phyloP scores from a whole-genome alignment of 1,284 basidiomycete species.

The Rhodotorula sp. region DNA sequence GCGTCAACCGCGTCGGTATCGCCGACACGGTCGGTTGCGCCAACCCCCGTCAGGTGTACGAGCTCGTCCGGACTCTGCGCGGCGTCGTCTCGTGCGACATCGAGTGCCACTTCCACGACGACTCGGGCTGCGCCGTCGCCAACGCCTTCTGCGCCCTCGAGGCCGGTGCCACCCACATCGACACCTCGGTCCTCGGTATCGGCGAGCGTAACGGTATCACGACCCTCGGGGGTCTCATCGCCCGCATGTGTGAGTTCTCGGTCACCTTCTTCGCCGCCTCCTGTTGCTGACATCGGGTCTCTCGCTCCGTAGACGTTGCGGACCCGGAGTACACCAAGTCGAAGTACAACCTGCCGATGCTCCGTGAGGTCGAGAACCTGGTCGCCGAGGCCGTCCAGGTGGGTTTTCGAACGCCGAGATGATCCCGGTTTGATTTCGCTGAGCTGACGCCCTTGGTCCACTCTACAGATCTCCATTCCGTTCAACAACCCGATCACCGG shows the following conservation, averaged over 20 bases:
- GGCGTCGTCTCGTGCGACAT: constrained; percentile 97
- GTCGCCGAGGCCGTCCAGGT: constrained; percentile 94
- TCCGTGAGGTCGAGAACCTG: constrained; percentile 97
- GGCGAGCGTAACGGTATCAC: constrained; percentile 99
- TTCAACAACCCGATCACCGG: constrained; percentile 89
- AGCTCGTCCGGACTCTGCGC: constrained; percentile 91
- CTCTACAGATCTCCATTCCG: constrained; percentile 72
- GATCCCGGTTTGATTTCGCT: neutral
- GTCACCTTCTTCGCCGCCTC: neutral
- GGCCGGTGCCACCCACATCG: constrained; percentile 98
- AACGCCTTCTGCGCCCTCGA: constrained; percentile 98
- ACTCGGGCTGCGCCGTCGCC: constrained; percentile 90
- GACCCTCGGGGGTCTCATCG: constrained; percentile 92
- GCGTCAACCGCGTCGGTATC: constrained; percentile 98
- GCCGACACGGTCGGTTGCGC: constrained; percentile 99
- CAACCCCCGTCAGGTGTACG: constrained; percentile 98
- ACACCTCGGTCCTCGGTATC: constrained; percentile 90
- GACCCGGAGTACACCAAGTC: constrained; percentile 97
- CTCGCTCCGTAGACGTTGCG: constrained; percentile 50
- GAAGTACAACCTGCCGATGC: constrained; percentile 98
- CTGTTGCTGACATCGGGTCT: neutral
- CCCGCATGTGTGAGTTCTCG: constrained; percentile 71
- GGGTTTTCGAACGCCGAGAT: neutral
- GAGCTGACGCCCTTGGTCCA: neutral
- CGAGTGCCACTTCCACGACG: constrained; percentile 98